Percentiles rank a stretch among this genome's conserved stretches.
phyloP scores from a whole-genome alignment of 73 alveolate genomes.

The Stentor coeruleus region DNA sequence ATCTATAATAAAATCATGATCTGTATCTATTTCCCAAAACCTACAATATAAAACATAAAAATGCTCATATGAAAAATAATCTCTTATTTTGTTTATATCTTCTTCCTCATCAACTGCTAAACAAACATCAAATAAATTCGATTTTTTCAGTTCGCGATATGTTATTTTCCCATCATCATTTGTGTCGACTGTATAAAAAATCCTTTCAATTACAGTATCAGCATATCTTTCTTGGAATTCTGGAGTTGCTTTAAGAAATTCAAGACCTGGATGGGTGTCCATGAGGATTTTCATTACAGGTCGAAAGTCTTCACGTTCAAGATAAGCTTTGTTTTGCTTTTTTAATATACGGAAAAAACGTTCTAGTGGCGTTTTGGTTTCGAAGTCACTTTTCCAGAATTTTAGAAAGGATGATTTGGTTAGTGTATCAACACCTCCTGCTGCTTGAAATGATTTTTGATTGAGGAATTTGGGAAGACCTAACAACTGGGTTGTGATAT shows the following conservation, averaged over 20 bases:
- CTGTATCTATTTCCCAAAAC: slow-evolving; percentile 98
- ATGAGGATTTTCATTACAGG: slow-evolving; percentile 87
- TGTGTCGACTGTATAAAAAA: slow-evolving; percentile 75
- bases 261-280: slow-evolving; percentile 97
- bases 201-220: slow-evolving; percentile 94
- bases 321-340: slow-evolving; percentile 64
- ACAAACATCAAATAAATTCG: slow-evolving; percentile 76
- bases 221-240: slow-evolving; percentile 97
- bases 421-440: slow-evolving; percentile 64
- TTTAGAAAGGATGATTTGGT: slow-evolving; percentile 67
- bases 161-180: slow-evolving; percentile 92
- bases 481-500: slow-evolving; percentile 63
- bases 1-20: slow-evolving; percentile 96
- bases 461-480: slow-evolving; percentile 79
- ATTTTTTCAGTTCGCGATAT: slow-evolving; percentile 81
- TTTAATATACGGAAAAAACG: slow-evolving; percentile 73
- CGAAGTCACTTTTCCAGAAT: slow-evolving; percentile 74
- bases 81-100: slow-evolving; percentile 90
- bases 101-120: slow-evolving; percentile 56
- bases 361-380: slow-evolving; percentile 58
- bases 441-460: slow-evolving; percentile 63
- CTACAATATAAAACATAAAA: slow-evolving; percentile 98
- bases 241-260: slow-evolving; percentile 94
- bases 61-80: slow-evolving; percentile 98
- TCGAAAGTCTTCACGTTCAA: slow-evolving; percentile 82